phyloP scores from a whole-genome alignment of 345 rosid species.

The Noccaea bulbosa region DNA sequence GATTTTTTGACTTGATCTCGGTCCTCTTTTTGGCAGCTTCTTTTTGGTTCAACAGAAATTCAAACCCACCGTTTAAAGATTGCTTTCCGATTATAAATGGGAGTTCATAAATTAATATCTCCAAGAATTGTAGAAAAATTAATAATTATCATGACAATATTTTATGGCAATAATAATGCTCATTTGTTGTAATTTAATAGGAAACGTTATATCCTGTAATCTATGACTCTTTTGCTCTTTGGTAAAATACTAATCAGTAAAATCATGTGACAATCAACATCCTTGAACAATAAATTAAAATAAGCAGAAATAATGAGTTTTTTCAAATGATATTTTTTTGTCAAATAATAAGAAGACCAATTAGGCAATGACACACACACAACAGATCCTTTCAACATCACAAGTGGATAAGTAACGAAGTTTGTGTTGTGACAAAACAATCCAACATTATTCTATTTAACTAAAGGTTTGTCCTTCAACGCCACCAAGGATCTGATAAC shows the following conservation, averaged over 20 bases:
- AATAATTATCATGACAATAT: neutral
- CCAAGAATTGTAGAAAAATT: neutral
- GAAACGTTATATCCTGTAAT: neutral
- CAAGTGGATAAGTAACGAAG: neutral
- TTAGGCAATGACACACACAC: neutral
- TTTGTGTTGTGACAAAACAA: neutral
- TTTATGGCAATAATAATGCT: neutral
- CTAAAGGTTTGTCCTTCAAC: constrained; percentile 56
- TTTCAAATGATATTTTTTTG: neutral
- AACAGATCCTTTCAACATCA: constrained; percentile 11
- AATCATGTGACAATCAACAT: neutral
- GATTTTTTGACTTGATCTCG: constrained; percentile 35
- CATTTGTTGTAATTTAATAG: neutral
- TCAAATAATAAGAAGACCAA: neutral
- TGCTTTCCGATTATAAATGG: constrained; percentile 34
- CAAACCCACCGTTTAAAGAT: constrained; percentile 42
- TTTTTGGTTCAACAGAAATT: constrained; percentile 36
- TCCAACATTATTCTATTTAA: neutral
- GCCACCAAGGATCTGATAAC: constrained; percentile 70
- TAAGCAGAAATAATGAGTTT: neutral
- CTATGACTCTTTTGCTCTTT: neutral
- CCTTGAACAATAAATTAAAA: neutral
- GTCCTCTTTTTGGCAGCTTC: constrained; percentile 39
- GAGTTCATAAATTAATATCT: neutral
- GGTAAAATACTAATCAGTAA: neutral